phyloP scores from a whole-genome alignment of 1,284 basidiomycete species.

The Leccinum fallax region DNA sequence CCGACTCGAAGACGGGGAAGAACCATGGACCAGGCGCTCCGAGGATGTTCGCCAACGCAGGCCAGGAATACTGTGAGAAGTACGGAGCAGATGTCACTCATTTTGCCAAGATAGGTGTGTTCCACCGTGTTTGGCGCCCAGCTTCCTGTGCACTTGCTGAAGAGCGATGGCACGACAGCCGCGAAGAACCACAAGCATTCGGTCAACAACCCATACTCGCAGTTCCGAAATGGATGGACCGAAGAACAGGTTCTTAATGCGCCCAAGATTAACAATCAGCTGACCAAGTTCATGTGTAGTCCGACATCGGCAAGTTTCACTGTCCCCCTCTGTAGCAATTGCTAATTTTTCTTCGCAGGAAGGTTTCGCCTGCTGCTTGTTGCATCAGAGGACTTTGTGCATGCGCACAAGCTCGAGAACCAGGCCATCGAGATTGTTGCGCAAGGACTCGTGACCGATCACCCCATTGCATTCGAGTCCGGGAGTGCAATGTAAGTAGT shows the following conservation, averaged over 20 bases:
- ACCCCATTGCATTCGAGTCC: slow-evolving; percentile 61
- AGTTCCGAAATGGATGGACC: slow-evolving; percentile 79
- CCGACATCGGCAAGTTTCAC: slow-evolving; percentile 65
- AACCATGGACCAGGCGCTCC: no score
- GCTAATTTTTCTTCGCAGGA: slow-evolving; percentile 47
- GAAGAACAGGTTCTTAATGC: slow-evolving; percentile 69
- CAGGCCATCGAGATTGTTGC: slow-evolving; percentile 84
- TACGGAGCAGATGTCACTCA: no score
- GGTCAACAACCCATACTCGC: slow-evolving; percentile 83
- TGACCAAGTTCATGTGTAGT: slow-evolving; percentile 88
- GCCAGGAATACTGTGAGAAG: no score
- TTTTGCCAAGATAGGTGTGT: no score
- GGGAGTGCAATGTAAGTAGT: slow-evolving; percentile 74
- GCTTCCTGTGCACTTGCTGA: background rate
- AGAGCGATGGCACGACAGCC: slow-evolving; percentile 42
- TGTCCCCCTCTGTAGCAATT: background rate
- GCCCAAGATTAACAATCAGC: slow-evolving; percentile 68
- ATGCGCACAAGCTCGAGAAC: slow-evolving; percentile 74
- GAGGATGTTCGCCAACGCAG: no score
- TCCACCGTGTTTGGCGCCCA: background rate
- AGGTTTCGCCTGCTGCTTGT: slow-evolving; percentile 73
- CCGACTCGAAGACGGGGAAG: no score
- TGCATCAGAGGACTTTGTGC: slow-evolving; percentile 82
- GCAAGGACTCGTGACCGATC: slow-evolving; percentile 67
- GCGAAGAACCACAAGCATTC: slow-evolving; percentile 87